Percentiles rank a stretch among this genome's conserved stretches.
Conservation (phyloP, 352 stramenopile genomes). For the Phytopythium oedochilum region DNA sequence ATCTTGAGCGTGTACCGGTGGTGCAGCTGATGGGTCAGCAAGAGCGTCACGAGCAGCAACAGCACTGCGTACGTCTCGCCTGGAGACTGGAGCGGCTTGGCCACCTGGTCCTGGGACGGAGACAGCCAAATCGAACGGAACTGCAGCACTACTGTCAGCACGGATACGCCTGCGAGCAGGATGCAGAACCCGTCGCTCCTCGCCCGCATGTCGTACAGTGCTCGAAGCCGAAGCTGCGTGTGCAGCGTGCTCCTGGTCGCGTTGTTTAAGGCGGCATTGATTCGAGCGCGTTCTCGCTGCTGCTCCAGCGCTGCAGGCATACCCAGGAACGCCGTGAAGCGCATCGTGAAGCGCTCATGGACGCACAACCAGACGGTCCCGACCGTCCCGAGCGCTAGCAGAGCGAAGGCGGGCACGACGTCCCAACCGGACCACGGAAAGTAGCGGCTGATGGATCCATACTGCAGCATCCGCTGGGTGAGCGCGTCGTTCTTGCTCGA, state of each 20-base stretch:
- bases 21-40: constrained; percentile 36
- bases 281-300: neutral
- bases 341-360: constrained; percentile 34
- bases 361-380: constrained; percentile 26
- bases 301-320: constrained; percentile 7
- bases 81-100: constrained; percentile 24
- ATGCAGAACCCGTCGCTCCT: constrained; percentile 32
- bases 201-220: constrained; percentile 28
- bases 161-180: constrained; percentile 26
- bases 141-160: constrained; percentile 41
- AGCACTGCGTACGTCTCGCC: constrained; percentile 48
- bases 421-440: constrained; percentile 47
- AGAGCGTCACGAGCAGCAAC: constrained; percentile 33
- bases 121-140: constrained; percentile 55
- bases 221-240: constrained; percentile 18
- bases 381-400: constrained; percentile 17
- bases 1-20: constrained; percentile 47
- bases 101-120: constrained; percentile 12
- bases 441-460: constrained; percentile 43
- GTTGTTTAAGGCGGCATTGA: constrained; percentile 17
- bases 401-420: constrained; percentile 23
- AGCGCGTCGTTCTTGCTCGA: constrained; percentile 6
- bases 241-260: constrained; percentile 15
- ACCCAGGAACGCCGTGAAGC: constrained; percentile 26
- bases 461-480: constrained; percentile 17